Evolutionary conservation across 148 eudicot genomes (phyloP).

Genomic region (Persicaria maculosa): DNA sequence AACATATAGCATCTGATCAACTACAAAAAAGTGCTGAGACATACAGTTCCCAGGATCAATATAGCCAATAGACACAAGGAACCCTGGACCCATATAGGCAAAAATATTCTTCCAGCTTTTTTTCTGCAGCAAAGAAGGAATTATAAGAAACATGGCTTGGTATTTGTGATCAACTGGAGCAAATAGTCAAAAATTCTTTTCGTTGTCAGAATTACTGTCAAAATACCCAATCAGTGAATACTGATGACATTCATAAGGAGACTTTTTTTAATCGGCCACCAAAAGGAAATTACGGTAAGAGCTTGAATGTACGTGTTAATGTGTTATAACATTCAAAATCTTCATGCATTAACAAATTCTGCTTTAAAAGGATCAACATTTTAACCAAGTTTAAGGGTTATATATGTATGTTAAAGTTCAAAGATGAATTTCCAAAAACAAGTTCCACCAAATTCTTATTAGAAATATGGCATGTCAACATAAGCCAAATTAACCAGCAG

Average conservation of each 20-base stretch:
- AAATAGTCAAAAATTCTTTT: too few relatives aligned
- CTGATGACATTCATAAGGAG: neutral
- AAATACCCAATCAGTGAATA: neutral
- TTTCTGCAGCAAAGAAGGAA: constrained; percentile 35
- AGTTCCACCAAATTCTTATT: too few relatives aligned
- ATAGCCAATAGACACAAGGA: constrained; percentile 91
- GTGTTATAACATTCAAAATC: too few relatives aligned
- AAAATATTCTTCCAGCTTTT: constrained; percentile 91
- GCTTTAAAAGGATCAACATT: neutral
- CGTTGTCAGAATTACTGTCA: neutral
- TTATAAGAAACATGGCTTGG: neutral
- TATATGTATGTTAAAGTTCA: too few relatives aligned
- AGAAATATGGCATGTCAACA: too few relatives aligned
- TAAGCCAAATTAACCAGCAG: too few relatives aligned
- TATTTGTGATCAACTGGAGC: neutral
- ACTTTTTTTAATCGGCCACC: neutral
- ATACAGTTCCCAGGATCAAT: constrained; percentile 98
- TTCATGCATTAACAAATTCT: neutral
- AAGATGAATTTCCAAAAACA: too few relatives aligned
- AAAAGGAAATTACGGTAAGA: neutral
- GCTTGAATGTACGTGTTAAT: too few relatives aligned
- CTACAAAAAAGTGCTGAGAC: constrained; percentile 17
- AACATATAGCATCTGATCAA: neutral
- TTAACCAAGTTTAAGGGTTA: neutral
- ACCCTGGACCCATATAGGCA: constrained; percentile 89